Base-by-base conservation (phyloP, 2,329 filamentous ascomycete genomes). In the Talaromyces rugulosus region DNA sequence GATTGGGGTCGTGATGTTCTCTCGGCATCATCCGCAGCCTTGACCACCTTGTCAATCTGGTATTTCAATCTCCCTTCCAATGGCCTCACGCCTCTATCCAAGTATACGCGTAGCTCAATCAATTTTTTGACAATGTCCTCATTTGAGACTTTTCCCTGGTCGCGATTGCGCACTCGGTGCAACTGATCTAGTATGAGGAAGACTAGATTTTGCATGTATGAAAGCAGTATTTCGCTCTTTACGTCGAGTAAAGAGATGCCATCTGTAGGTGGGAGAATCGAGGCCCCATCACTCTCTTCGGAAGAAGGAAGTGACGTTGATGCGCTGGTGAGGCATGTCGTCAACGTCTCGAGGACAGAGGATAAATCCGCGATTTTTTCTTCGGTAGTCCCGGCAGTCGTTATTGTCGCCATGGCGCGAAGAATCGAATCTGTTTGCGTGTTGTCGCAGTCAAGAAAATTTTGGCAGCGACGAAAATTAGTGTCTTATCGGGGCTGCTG, bases 171-270 rank as follows among this genome's bases (percentile, higher is more conserved):
- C 64, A 72, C 87, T 86, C 62, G 68, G 36, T 91, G 87, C 23
- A 98, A 77, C 71, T 96, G 94, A 42, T 96, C 77, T 1, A 96
- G 80, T 52, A 96, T 89, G 47, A 96, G 80, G 68, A 96, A 96
- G 52, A 95, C 91, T 4, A 98, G 86, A 70, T 96, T 96, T 71
- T 99, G 94, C 0, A 99, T 83, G 77, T 99, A 99, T 4, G 94
- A 94, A 44, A 99, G 87, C 18, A 99, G 87, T n/a, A 99, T 84
- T 74, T 99, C 95, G 77, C 96, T 98, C 80, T 99, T 99, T 66
- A 91, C 87, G 73, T 98, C 92, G 70, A 99, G 88, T 0, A 99
- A 86, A 0, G 95, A 97, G 62, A 99, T 95, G 72, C 95, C 94
- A 70, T 96, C 87, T 66, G 88, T 83, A 1, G 90, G 89, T n/a